Conservation (phyloP, 768 basidiomycete genomes). For the Amanita brunnescens region DNA sequence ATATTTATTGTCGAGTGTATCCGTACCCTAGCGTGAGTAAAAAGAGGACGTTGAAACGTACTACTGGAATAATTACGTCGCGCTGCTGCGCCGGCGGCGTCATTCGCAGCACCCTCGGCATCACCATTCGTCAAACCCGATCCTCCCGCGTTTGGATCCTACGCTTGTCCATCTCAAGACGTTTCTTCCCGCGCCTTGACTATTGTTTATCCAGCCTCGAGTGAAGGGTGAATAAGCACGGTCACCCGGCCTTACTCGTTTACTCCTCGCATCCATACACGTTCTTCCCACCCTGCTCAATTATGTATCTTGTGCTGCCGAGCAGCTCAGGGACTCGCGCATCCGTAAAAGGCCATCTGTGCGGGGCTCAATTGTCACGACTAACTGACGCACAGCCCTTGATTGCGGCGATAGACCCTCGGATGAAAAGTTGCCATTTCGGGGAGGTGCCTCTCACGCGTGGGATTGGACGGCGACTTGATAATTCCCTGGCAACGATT, state of each 20-base stretch:
- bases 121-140: too few species aligned
- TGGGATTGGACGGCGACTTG: background rate
- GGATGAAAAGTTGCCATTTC: slow-evolving; percentile 2
- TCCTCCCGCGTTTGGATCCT: background rate
- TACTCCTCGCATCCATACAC: background rate
- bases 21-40: too few species aligned
- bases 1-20: too few species aligned
- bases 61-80: too few species aligned
- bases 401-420: slow-evolving; percentile 1
- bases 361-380: slow-evolving; percentile 1
- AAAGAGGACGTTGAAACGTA: too few species aligned
- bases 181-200: background rate
- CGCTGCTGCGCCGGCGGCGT: too few species aligned
- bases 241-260: too few species aligned
- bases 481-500: background rate
- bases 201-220: background rate
- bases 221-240: background rate
- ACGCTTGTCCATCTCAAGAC: background rate
- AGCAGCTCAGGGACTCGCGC: background rate
- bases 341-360: background rate
- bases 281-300: background rate
- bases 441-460: background rate
- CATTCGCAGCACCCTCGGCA: too few species aligned
- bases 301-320: too few species aligned
- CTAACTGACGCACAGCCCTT: background rate